phyloP scores from a whole-genome alignment of 116 monocot species.

The Iris pallida region DNA sequence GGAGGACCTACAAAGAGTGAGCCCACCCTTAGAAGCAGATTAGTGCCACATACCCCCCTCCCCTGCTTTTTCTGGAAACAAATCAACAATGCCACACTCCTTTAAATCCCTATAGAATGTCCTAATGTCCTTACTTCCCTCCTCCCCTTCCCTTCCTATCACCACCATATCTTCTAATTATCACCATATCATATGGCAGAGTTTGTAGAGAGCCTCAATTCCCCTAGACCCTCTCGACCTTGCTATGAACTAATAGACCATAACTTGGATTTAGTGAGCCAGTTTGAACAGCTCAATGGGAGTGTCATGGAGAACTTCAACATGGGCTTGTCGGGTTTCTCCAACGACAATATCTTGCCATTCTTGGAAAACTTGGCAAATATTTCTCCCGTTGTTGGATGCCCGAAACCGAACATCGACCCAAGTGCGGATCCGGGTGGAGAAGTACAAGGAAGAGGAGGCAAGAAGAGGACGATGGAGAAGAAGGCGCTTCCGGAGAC shows the following conservation, averaged over 20 bases:
- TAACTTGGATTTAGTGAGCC: constrained; percentile 15
- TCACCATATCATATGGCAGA: constrained; percentile 10
- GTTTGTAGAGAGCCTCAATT: constrained; percentile 3
- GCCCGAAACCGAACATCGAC: not conserved
- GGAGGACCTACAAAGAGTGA: not conserved
- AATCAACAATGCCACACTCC: not conserved
- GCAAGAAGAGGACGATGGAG: not conserved
- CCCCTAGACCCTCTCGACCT: constrained; percentile 2
- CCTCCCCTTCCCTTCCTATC: not conserved
- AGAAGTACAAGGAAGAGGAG: not conserved
- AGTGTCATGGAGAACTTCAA: not conserved
- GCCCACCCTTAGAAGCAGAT: not conserved
- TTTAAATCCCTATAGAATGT: constrained; percentile 7
- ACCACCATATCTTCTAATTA: not conserved
- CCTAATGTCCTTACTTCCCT: not conserved
- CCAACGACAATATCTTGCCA: constrained; percentile 12
- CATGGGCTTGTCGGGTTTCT: constrained; percentile 4
- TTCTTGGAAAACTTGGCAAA: not conserved
- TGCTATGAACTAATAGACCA: constrained; percentile 15
- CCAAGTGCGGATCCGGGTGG: not conserved
- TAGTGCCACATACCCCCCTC: constrained; percentile 4
- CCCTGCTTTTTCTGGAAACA: not conserved
- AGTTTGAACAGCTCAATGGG: constrained; percentile 7
- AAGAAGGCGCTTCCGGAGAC: constrained; percentile 8
- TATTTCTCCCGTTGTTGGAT: not conserved